These are phyloP conservation scores for Cucurbita argyrosperma DNA, from an alignment of 306 rosid species.

Conservation along the genomic window DNA sequence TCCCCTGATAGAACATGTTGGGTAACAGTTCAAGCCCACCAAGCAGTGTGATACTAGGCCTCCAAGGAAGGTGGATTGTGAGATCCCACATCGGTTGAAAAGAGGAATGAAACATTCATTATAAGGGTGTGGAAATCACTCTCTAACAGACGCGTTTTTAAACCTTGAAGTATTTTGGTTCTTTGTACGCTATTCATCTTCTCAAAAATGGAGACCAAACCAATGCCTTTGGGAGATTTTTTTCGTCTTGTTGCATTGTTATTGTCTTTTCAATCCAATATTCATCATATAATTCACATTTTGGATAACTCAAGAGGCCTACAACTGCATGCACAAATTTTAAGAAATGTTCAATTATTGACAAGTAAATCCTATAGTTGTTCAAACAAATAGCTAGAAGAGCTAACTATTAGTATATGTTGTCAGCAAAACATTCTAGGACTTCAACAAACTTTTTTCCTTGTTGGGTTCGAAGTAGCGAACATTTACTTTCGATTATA, in stretches of 20 bases:
- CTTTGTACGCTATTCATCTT: background rate
- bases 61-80: too few relatives aligned
- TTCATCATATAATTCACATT: background rate
- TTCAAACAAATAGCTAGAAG: background rate
- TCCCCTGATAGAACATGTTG: too few relatives aligned
- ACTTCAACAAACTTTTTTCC: background rate
- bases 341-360: too few relatives aligned
- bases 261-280: conserved; percentile 2
- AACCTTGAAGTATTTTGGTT: background rate
- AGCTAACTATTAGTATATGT: background rate
- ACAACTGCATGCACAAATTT: background rate
- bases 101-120: too few relatives aligned
- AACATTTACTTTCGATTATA: background rate
- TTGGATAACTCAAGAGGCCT: background rate
- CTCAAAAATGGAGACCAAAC: background rate
- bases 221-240: background rate
- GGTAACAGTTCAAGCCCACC: too few relatives aligned
- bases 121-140: too few relatives aligned
- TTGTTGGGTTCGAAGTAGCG: background rate
- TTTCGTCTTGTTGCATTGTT: background rate
- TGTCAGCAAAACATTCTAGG: background rate
- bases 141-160: too few relatives aligned
- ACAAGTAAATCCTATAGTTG: too few relatives aligned
- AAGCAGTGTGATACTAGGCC: too few relatives aligned
- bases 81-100: too few relatives aligned